Percentiles rank a stretch among this genome's conserved stretches.
Conservation (phyloP, 2,329 filamentous ascomycete species). For the Aspergillus viridinutans region DNA sequence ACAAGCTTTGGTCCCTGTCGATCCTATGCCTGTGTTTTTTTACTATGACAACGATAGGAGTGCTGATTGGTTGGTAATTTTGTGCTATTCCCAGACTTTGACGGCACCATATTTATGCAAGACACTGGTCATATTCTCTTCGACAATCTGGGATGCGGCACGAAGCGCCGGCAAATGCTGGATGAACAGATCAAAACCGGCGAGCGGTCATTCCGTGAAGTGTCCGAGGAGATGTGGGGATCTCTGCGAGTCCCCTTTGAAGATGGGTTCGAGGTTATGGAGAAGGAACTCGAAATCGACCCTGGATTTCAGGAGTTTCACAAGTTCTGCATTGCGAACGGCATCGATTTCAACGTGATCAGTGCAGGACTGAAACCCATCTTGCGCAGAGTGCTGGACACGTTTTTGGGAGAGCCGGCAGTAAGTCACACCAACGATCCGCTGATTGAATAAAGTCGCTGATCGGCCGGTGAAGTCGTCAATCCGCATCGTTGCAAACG, state of each 20-base stretch:
- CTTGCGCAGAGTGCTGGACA: conserved; percentile 57
- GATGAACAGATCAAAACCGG: conserved; percentile 63
- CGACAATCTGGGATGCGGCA: conserved; percentile 61
- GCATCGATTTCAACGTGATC: conserved; percentile 66
- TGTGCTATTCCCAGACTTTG: conserved; percentile 53
- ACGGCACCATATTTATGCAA: conserved; percentile 69
- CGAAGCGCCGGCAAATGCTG: conserved; percentile 51
- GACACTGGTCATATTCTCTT: conserved; percentile 67
- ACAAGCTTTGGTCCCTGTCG: background rate
- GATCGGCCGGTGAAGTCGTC: conserved; percentile 32
- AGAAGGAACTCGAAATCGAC: conserved; percentile 59
- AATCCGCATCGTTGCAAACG: conserved; percentile 67
- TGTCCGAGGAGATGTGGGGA: conserved; percentile 69
- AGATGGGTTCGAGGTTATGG: conserved; percentile 63
- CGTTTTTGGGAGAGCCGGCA: conserved; percentile 60
- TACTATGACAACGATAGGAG: background rate
- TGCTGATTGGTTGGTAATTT: background rate
- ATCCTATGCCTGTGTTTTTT: conserved; percentile 6
- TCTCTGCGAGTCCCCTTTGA: conserved; percentile 64
- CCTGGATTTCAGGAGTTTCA: conserved; percentile 62
- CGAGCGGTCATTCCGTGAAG: conserved; percentile 63
- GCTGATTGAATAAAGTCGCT: background rate
- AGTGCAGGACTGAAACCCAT: conserved; percentile 65
- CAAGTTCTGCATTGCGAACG: conserved; percentile 58
- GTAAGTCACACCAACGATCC: conserved; percentile 9